Percentiles rank a stretch among this genome's conserved stretches.
Evolutionary conservation across 2,329 filamentous ascomycete genomes (phyloP).

Genomic region (Xylaria multiplex): DNA sequence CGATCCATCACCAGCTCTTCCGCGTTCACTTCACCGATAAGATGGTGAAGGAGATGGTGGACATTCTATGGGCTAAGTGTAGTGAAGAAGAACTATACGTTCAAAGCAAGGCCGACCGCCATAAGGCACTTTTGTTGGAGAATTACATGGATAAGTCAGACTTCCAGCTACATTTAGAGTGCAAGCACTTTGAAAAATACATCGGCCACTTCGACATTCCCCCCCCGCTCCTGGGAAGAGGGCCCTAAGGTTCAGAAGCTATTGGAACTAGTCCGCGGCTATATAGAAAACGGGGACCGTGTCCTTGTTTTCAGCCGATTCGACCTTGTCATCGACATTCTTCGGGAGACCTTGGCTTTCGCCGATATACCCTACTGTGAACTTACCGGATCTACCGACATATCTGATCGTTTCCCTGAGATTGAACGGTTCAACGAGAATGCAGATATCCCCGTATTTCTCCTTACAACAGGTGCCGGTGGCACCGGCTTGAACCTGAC

Average conservation of each 20-base stretch:
- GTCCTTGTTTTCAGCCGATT: constrained; percentile 95
- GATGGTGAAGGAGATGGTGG: constrained; percentile 79
- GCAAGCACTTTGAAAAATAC: constrained; percentile 66
- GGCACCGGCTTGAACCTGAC: constrained; percentile 98
- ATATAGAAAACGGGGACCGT: constrained; percentile 83
- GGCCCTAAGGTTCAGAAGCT: constrained; percentile 88
- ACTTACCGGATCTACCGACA: constrained; percentile 86
- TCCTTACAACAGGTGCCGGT: constrained; percentile 91
- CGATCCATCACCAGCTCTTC: constrained; percentile 90
- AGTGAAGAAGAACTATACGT: constrained; percentile 60
- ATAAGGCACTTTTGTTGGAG: constrained; percentile 62
- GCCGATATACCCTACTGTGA: constrained; percentile 80
- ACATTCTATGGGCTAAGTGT: constrained; percentile 77
- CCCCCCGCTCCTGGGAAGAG: constrained; percentile 62
- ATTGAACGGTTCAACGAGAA: constrained; percentile 88
- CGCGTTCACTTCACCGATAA: constrained; percentile 81
- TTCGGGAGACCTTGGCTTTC: constrained; percentile 81
- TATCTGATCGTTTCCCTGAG: constrained; percentile 83
- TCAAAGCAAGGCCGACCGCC: constrained; percentile 56
- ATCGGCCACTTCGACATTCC: constrained; percentile 65
- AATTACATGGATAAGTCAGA: constrained; percentile 70
- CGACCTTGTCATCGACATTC: constrained; percentile 87
- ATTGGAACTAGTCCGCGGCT: constrained; percentile 76
- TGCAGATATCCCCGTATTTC: constrained; percentile 83
- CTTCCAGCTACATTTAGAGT: constrained; percentile 74